phyloP scores from a whole-genome alignment of 208 protist species.

The Leishmania guyanensis region DNA sequence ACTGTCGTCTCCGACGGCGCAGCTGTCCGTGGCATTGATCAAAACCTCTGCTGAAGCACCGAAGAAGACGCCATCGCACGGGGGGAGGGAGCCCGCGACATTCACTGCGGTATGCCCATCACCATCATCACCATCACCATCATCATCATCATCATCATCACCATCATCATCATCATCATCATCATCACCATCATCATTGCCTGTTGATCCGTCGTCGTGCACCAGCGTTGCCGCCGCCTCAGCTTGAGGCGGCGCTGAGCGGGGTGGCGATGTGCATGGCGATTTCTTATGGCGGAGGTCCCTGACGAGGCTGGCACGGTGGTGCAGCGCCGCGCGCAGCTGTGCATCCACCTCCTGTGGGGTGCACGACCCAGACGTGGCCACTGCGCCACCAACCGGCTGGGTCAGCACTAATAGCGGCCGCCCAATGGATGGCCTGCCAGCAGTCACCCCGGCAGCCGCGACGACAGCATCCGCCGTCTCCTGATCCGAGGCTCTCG shows the following conservation, averaged over 20 bases:
- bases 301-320: constrained; percentile 7
- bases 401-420: constrained; percentile 12
- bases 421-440: constrained; percentile 10
- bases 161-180: too few species aligned
- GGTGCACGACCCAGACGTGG: not conserved
- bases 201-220: not conserved
- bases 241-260: not conserved
- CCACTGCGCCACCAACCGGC: not conserved
- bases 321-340: constrained; percentile 7
- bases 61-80: constrained; percentile 26
- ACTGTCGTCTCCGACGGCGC: not conserved
- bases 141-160: too few species aligned
- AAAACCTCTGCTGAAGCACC: constrained; percentile 19
- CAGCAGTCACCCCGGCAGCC: constrained; percentile 11
- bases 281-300: constrained; percentile 9
- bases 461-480: not conserved
- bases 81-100: constrained; percentile 17
- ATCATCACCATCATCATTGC: not conserved
- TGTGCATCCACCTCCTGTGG: constrained; percentile 7
- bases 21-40: not conserved
- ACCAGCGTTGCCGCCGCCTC: not conserved
- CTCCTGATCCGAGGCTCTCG: not conserved
- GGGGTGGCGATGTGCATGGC: not conserved
- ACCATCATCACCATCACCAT: not conserved
- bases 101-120: not conserved